phyloP scores from a whole-genome alignment of 2,329 filamentous ascomycete genomes.

The Coniochaeta pulveracea region DNA sequence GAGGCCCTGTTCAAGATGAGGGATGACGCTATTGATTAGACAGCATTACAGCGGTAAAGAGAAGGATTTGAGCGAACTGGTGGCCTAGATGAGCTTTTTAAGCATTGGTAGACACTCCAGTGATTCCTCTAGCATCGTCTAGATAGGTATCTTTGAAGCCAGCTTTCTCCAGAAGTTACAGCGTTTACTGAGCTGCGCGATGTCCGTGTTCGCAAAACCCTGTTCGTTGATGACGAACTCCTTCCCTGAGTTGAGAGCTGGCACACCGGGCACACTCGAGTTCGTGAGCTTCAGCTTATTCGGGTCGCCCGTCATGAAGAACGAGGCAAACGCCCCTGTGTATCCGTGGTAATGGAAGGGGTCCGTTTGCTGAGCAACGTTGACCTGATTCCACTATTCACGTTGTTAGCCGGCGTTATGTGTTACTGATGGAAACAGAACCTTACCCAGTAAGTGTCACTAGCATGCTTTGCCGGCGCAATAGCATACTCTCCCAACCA shows the following conservation, averaged over 20 bases:
- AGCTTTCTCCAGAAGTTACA: constrained; percentile 3
- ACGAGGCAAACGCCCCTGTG: constrained; percentile 46
- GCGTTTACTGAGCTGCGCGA: constrained; percentile 1
- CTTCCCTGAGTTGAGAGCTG: neutral
- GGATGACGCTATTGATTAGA: constrained; percentile 51
- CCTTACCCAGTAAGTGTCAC: constrained; percentile 42
- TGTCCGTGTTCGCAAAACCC: constrained; percentile 1
- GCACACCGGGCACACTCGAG: constrained; percentile 2
- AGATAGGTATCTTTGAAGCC: constrained; percentile 2
- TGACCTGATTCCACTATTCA: constrained; percentile 43
- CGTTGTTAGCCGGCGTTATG: neutral
- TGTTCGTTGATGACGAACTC: constrained; percentile 1
- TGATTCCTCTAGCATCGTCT: no score
- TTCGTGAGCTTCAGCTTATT: constrained; percentile 5
- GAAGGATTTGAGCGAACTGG: no score
- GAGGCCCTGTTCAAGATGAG: constrained; percentile 65
- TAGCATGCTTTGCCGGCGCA: constrained; percentile 44
- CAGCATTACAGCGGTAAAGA: no score
- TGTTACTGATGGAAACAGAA: neutral
- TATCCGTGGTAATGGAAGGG: constrained; percentile 44
- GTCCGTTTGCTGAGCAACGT: constrained; percentile 37
- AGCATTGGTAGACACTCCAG: no score
- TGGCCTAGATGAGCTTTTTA: no score
- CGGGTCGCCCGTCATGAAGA: constrained; percentile 24
- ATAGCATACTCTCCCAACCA: constrained; percentile 52